Conservation (phyloP, 306 rosid species). For the Lathyrus oleraceus region DNA sequence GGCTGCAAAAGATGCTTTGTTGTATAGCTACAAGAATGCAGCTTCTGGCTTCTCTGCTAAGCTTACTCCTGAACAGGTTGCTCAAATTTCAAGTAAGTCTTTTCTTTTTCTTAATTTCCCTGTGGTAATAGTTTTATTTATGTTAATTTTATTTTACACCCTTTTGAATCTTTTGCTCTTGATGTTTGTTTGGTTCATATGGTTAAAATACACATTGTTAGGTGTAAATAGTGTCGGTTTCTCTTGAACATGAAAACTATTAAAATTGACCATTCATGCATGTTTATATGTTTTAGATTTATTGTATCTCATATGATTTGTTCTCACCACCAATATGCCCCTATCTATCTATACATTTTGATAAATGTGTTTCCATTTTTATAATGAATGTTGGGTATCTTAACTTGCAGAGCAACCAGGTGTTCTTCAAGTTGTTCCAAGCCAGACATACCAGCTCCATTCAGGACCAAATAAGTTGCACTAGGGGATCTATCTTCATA, state of each 20-base stretch:
- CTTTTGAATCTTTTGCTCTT: neutral
- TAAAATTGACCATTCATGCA: neutral
- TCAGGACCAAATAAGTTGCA: constrained; percentile 48
- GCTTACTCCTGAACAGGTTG: constrained; percentile 60
- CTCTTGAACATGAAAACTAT: neutral
- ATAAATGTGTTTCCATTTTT: neutral
- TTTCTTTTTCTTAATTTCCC: neutral
- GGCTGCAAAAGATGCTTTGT: constrained; percentile 87
- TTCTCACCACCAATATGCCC: neutral
- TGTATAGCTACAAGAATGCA: constrained; percentile 84
- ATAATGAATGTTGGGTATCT: neutral
- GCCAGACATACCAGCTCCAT: constrained; percentile 66
- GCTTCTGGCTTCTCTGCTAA: constrained; percentile 94
- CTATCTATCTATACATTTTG: neutral
- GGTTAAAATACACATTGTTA: too few relatives aligned
- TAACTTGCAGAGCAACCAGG: constrained; percentile 80
- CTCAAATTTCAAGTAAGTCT: constrained; percentile 53
- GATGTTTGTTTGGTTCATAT: too few relatives aligned
- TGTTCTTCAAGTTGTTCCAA: constrained; percentile 88
- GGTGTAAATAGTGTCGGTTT: too few relatives aligned
- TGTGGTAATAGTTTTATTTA: too few relatives aligned
- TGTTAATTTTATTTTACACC: neutral
- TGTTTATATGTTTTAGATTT: neutral
- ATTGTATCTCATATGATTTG: neutral
- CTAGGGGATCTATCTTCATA: constrained; percentile 20